Evolutionary conservation across 441 rosid species (phyloP), one percentile per base, ranked within the genome.

Genomic region (Jatropha multifida): DNA sequence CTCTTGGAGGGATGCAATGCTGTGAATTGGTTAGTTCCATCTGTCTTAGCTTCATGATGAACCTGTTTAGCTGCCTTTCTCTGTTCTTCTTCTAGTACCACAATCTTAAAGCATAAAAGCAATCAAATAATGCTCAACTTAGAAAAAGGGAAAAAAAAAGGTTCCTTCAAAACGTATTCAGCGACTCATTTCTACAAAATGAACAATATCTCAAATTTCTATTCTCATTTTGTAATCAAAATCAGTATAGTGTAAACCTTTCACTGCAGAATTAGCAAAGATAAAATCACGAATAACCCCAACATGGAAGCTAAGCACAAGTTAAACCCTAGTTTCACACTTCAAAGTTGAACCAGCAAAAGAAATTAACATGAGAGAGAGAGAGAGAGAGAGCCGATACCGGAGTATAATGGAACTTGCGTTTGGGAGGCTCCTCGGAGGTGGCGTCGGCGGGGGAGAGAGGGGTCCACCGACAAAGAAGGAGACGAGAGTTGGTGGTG

Each of bases 401-500:
- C 13, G 99, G 98, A 78, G 98, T 88, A 77, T 95, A 95, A 59
- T 97, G 92, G 83, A 88, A 90, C 83, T 87, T 86, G 75, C 94
- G 89, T 63, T 80, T 87, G 5, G 90, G 92, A 37, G 94, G 89
- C 83, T 90, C 94, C 65, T 93, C 97, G 27, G 83, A 74, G 77
- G 87, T 73, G 58, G 81, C 82, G 65, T 70, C 73, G 76, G 77
- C 81, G 58, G 91, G 84, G 60, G 89, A 78, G 49, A 90, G 79
- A 3, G 98, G 98, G 44, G 97, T 89, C 99, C 99, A 96, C 80
- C 90, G 89, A 67, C 80, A 92, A 48, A 96, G 86, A 77, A 89
- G 41, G 80, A 96, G 89, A 80, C 88, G 94, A 66, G 96, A 88
- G 48, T 65, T 69, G 48, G 2, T 11, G 48, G 7, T 44, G 65